A percentile compares a stretch with the other conserved stretches of the same genome.
These are phyloP conservation scores for Apophysomyces sp. DNA, from an alignment of 371 early-diverging fungal species.

Conservation along the genomic window DNA sequence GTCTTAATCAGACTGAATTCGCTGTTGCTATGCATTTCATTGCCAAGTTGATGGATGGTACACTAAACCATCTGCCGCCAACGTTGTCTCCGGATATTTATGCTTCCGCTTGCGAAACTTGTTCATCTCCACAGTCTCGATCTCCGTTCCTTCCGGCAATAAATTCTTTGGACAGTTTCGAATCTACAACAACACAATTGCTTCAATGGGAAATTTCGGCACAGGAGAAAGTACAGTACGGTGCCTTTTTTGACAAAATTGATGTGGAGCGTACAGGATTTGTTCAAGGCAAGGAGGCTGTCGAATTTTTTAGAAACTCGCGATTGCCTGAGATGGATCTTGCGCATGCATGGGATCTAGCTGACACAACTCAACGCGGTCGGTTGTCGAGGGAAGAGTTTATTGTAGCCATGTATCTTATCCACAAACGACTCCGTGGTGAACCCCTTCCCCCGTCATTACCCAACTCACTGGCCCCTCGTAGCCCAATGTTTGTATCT, in stretches of 20 bases:
- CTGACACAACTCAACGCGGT: slow-evolving; percentile 78
- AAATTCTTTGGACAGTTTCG: slow-evolving; percentile 34
- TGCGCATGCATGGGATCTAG: slow-evolving; percentile 77
- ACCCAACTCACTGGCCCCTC: slow-evolving; percentile 28
- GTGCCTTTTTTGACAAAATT: slow-evolving; percentile 67
- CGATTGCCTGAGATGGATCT: slow-evolving; percentile 72
- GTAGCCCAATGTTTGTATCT: background rate
- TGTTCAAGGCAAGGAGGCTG: slow-evolving; percentile 61
- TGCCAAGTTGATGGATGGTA: slow-evolving; percentile 64
- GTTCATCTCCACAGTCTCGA: background rate
- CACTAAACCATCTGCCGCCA: slow-evolving; percentile 34
- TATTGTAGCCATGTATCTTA: slow-evolving; percentile 87
- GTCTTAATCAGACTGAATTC: slow-evolving; percentile 64
- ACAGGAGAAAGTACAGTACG: slow-evolving; percentile 66
- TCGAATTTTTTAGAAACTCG: slow-evolving; percentile 78
- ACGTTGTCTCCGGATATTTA: slow-evolving; percentile 44
- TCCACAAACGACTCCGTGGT: slow-evolving; percentile 73
- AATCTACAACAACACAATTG: slow-evolving; percentile 17
- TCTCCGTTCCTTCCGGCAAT: slow-evolving; percentile 12
- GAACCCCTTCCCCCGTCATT: slow-evolving; percentile 63
- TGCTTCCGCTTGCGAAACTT: slow-evolving; percentile 33
- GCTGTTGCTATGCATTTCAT: slow-evolving; percentile 77
- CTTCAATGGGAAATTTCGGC: slow-evolving; percentile 64
- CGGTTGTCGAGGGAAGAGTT: slow-evolving; percentile 86
- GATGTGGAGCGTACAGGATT: slow-evolving; percentile 42